phyloP scores from a whole-genome alignment of 768 basidiomycete species.

The Psilocybe azurescens region DNA sequence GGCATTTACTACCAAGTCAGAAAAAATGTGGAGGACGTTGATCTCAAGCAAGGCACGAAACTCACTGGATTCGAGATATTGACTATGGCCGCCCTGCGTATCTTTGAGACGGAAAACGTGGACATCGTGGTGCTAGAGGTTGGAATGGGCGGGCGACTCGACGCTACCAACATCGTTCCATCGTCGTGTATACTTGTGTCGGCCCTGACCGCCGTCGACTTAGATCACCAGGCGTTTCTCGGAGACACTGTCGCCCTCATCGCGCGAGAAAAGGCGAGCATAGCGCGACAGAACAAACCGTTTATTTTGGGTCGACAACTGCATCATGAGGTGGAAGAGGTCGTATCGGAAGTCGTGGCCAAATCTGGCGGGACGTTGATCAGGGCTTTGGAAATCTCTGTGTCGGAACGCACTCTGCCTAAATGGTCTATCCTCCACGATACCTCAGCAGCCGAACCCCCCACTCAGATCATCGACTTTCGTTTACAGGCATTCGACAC shows the following conservation, averaged over 20 bases:
- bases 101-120: conserved; percentile 73
- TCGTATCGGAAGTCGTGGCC: conserved; percentile 48
- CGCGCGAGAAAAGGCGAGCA: conserved; percentile 82
- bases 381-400: conserved; percentile 39
- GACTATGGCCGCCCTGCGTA: conserved; percentile 76
- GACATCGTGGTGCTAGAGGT: conserved; percentile 88
- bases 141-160: conserved; percentile 91
- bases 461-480: conserved; percentile 46
- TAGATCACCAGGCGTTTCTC: conserved; percentile 93
- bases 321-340: conserved; percentile 49
- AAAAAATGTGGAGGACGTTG: conserved; percentile 50
- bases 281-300: conserved; percentile 64
- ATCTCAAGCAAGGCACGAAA: conserved; percentile 45
- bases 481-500: conserved; percentile 47
- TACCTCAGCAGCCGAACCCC: conserved; percentile 20
- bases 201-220: conserved; percentile 85
- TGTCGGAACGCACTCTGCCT: conserved; percentile 33
- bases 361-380: conserved; percentile 43
- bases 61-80: conserved; percentile 86
- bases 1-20: conserved; percentile 53
- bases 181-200: conserved; percentile 72
- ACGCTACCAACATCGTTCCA: conserved; percentile 92
- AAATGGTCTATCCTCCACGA: conserved; percentile 12
- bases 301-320: conserved; percentile 74
- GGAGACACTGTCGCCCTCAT: conserved; percentile 79